phyloP scores from a whole-genome alignment of 2,329 filamentous ascomycete genomes.

The Claviceps pazoutovae region DNA sequence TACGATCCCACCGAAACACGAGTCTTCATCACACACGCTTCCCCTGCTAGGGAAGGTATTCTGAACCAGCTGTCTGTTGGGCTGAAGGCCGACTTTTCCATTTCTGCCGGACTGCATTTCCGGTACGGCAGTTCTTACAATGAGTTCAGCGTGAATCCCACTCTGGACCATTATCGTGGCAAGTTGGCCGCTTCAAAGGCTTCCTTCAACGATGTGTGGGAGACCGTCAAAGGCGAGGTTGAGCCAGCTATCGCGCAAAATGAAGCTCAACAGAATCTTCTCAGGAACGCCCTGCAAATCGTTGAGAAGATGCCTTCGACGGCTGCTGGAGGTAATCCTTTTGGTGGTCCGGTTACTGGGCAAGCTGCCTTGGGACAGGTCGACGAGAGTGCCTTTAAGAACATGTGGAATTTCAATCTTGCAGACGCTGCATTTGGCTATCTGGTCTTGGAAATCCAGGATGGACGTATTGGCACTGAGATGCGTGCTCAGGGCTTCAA shows the following conservation, averaged over 20 bases:
- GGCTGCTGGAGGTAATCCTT: constrained; percentile 91
- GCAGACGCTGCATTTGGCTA: constrained; percentile 96
- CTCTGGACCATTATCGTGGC: constrained; percentile 92
- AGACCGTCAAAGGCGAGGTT: constrained; percentile 92
- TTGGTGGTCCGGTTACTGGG: constrained; percentile 70
- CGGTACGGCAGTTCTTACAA: constrained; percentile 98
- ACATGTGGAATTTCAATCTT: constrained; percentile 99
- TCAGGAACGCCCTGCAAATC: constrained; percentile 81
- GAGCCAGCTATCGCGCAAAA: constrained; percentile 90
- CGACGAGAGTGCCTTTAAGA: constrained; percentile 98
- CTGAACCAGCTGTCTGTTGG: constrained; percentile 95
- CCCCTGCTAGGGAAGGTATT: constrained; percentile 88
- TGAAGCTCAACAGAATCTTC: constrained; percentile 79
- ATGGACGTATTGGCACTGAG: constrained; percentile 90
- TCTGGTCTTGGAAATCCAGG: constrained; percentile 87
- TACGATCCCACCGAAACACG: constrained; percentile 97
- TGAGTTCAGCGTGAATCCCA: constrained; percentile 98
- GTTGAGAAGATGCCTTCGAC: constrained; percentile 97
- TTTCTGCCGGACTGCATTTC: constrained; percentile 96
- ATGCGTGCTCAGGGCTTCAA: constrained; percentile 99
- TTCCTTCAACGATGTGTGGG: constrained; percentile 98
- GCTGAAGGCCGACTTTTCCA: constrained; percentile 93
- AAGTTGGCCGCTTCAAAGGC: constrained; percentile 97
- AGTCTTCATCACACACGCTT: constrained; percentile 92
- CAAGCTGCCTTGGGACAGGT: constrained; percentile 69